Percentiles rank a stretch among this genome's conserved stretches.
Conservation (phyloP, 1,284 basidiomycete genomes). For the Heliocybe sulcata region DNA sequence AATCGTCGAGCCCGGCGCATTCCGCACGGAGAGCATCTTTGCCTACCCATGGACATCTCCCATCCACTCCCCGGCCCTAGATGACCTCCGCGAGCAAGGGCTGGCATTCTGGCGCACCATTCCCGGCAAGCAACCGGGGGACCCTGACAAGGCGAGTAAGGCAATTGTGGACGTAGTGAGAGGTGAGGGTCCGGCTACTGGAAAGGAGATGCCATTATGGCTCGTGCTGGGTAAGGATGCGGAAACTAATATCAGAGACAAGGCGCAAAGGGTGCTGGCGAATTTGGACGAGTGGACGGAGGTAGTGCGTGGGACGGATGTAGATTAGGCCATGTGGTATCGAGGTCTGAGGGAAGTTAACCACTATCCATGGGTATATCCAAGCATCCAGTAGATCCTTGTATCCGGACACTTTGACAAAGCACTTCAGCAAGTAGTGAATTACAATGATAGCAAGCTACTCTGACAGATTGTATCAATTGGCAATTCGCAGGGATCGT, state of each 20-base stretch:
- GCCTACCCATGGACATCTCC: constrained; percentile 12
- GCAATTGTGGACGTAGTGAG: constrained; percentile 22
- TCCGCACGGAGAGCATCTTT: constrained; percentile 20
- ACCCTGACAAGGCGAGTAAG: constrained; percentile 22
- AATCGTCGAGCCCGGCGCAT: constrained; percentile 23
- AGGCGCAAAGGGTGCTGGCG: constrained; percentile 13
- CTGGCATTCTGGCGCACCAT: constrained; percentile 10
- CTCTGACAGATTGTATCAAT: too few species aligned
- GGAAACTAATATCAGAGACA: constrained; percentile 16
- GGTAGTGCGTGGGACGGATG: constrained; percentile 5
- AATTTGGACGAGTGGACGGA: constrained; percentile 22
- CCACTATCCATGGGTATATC: too few species aligned
- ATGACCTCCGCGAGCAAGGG: constrained; percentile 11
- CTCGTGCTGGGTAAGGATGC: constrained; percentile 23
- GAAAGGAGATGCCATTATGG: constrained; percentile 15
- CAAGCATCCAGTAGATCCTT: too few species aligned
- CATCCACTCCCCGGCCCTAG: constrained; percentile 17
- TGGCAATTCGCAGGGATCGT: too few species aligned
- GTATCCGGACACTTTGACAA: too few species aligned
- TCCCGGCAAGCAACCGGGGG: constrained; percentile 18
- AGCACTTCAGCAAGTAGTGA: too few species aligned
- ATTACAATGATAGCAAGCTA: too few species aligned
- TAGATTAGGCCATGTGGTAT: neutral
- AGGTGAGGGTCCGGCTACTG: constrained; percentile 19
- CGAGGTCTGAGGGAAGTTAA: too few species aligned